Evolutionary conservation across 768 basidiomycete genomes (phyloP), one percentile per base, ranked within the genome.

Genomic region (Leucocoprinus leucothites): DNA sequence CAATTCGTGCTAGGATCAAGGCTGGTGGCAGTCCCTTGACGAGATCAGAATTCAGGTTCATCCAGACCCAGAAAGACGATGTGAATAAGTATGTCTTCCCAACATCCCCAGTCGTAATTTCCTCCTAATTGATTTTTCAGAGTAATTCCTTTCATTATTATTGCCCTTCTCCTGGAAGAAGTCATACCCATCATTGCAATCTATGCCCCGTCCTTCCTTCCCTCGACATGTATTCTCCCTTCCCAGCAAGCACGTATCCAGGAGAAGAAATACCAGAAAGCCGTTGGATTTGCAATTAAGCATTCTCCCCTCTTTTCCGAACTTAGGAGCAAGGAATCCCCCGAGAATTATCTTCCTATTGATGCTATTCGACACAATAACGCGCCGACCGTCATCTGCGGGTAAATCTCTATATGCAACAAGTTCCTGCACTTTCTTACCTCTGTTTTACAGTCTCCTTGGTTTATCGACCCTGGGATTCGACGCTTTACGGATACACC

Each of bases 191-290:
- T 94, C 58, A 81, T 93, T 58, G 90, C 90, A 24, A 81, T 94
- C 57, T 94, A 90, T 63, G 85, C 82, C n/a, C 92, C 92, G 1
- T 82, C 80, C 64, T 79, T 91, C 73, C 82, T 94, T 24, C 92
- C 92, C 0, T 93, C 91, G 2, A 94, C 92, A 0, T 93, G 91
- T 64, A 78, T 94, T 52, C 79, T 94, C 4, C 89, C 92, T 1
- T 85, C 87, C 11, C 92, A 94, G 71, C 82, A 78, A 35, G 75
- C 64, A 66, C 86, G 73, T 71, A 93, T 72, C 75, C 87, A 71
- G 64, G 75, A 66, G 58, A 76, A 67, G 75, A 83, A 71, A 67
- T 77, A 63, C 61, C 78, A 69, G 64, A 81, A 84, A 62, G 74
- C 81, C 13, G 63, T 71, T 4, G 71, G 68, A 22, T 66, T 75